phyloP scores from a whole-genome alignment of 2,329 filamentous ascomycete species.

The Rutstroemia sp. region DNA sequence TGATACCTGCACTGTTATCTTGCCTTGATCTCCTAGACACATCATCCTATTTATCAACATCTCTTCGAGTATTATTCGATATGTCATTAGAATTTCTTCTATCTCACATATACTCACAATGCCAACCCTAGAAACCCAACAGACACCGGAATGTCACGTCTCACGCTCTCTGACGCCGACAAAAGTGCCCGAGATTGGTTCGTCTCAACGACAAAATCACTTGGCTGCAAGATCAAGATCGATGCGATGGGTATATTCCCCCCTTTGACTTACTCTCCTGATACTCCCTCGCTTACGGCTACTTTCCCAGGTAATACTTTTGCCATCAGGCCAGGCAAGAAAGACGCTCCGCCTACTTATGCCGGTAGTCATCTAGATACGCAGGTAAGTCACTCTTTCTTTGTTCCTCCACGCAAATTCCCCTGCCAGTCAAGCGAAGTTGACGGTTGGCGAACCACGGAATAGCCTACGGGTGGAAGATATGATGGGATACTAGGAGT shows the following conservation, averaged over 20 bases:
- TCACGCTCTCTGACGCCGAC: conserved; percentile 65
- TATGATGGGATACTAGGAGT: conserved; percentile 73
- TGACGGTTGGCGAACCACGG: background rate
- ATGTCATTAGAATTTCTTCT: background rate
- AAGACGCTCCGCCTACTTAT: conserved; percentile 54
- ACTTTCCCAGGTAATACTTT: conserved; percentile 55
- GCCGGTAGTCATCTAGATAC: conserved; percentile 65
- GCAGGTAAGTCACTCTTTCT: conserved; percentile 30
- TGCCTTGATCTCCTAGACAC: too few relatives aligned
- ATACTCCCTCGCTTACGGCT: background rate
- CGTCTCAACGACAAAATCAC: conserved; percentile 48
- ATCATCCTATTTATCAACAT: too few relatives aligned
- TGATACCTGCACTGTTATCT: too few relatives aligned
- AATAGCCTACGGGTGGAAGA: conserved; percentile 53
- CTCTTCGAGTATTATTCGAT: too few relatives aligned
- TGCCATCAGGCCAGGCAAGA: conserved; percentile 57
- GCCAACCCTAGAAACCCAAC: conserved; percentile 37
- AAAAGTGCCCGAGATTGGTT: conserved; percentile 72
- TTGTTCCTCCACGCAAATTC: background rate
- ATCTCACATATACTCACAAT: background rate
- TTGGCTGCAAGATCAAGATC: conserved; percentile 60
- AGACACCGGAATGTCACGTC: conserved; percentile 70
- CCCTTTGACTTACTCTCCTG: background rate
- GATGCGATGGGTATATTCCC: conserved; percentile 59
- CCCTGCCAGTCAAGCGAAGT: background rate